Conservation (phyloP, 2,329 filamentous ascomycete genomes). For the Colletotrichum graminicola region DNA sequence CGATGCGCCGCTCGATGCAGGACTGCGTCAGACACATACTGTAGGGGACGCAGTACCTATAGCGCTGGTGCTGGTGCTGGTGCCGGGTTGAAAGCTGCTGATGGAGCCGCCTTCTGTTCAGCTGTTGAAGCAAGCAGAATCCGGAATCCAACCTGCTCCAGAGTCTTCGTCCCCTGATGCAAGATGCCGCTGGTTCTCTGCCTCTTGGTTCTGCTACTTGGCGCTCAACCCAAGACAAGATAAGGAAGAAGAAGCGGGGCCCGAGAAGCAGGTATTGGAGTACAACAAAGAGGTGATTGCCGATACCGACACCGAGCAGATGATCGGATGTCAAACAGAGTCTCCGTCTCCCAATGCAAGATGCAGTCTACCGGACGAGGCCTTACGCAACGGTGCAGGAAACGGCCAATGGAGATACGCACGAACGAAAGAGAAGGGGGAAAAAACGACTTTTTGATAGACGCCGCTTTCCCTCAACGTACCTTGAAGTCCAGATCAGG, state of each 20-base stretch:
- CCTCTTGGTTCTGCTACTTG: background rate
- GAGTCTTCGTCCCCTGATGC: no score
- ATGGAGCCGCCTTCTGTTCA: background rate
- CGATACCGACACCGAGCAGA: conserved; percentile 34
- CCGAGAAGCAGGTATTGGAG: background rate
- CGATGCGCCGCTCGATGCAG: conserved; percentile 19
- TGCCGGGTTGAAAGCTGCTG: background rate
- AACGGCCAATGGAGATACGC: background rate
- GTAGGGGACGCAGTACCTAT: background rate
- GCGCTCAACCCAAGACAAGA: background rate
- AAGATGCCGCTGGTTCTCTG: background rate
- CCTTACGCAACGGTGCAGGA: conserved; percentile 18
- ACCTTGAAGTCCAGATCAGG: conserved; percentile 23
- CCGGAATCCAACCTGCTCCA: background rate
- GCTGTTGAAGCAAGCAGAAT: background rate
- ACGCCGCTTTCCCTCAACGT: conserved; percentile 9
- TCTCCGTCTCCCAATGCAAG: conserved; percentile 11
- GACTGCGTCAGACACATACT: conserved; percentile 13
- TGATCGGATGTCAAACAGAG: conserved; percentile 35
- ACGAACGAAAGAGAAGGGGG: background rate
- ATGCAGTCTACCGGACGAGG: conserved; percentile 10
- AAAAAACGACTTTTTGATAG: background rate
- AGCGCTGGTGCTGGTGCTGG: background rate
- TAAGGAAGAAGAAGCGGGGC: background rate
- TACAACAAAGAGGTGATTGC: conserved; percentile 7